Evolutionary conservation across 495 filamentous ascomycete species (phyloP).

Genomic region (Podospora appendiculata): DNA sequence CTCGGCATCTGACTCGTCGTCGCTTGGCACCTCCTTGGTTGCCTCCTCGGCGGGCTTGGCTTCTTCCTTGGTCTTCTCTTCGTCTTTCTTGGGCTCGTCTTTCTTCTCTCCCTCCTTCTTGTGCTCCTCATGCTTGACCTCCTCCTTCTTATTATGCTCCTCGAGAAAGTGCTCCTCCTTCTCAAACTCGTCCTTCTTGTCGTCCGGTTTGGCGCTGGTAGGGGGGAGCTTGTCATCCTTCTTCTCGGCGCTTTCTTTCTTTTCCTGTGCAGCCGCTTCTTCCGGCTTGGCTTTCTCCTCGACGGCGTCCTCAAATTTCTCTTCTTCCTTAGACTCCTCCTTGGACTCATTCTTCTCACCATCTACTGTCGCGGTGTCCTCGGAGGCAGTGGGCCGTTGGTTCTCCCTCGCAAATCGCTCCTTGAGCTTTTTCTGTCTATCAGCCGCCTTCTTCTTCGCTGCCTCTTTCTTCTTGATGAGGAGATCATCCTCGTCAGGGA

Average conservation of each 20-base stretch:
- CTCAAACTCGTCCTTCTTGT: slow-evolving; percentile 5
- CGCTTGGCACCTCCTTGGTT: not conserved
- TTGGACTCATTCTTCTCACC: not conserved
- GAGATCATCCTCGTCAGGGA: slow-evolving; percentile 58
- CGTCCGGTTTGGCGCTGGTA: not conserved
- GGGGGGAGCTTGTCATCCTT: slow-evolving; percentile 6
- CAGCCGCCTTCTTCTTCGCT: slow-evolving; percentile 17
- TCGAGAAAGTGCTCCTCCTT: not conserved
- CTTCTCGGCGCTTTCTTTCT: slow-evolving; percentile 8
- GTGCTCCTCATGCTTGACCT: slow-evolving; percentile 6
- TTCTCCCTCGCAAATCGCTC: slow-evolving; percentile 33
- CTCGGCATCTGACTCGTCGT: slow-evolving; percentile 3
- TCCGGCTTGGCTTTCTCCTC: slow-evolving; percentile 8
- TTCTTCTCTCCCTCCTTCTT: slow-evolving; percentile 7
- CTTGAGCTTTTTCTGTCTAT: slow-evolving; percentile 17
- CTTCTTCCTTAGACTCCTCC: slow-evolving; percentile 11
- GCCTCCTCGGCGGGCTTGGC: not conserved
- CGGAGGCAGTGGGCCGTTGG: slow-evolving; percentile 22
- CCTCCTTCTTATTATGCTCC: not conserved
- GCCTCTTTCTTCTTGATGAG: slow-evolving; percentile 31
- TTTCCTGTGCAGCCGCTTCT: slow-evolving; percentile 4
- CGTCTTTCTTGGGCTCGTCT: slow-evolving; percentile 3
- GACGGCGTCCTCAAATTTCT: slow-evolving; percentile 7
- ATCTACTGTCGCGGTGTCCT: not conserved
- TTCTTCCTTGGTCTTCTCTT: not conserved